Evolutionary conservation across 2,329 filamentous ascomycete genomes (phyloP).

Genomic region (Myriosclerotinia curreyana): DNA sequence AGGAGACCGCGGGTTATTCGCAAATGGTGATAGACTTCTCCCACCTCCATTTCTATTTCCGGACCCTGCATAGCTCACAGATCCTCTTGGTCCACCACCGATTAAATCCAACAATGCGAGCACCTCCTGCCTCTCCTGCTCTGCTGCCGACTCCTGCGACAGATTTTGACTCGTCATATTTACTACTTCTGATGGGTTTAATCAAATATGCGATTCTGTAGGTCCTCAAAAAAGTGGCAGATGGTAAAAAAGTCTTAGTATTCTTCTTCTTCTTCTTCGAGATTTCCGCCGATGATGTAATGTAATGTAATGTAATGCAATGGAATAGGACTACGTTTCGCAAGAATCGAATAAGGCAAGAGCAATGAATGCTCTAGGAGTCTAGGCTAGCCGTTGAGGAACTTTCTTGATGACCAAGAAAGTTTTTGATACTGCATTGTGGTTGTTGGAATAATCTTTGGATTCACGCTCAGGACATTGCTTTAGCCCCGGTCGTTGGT

Average conservation of each 20-base stretch:
- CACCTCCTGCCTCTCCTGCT: conserved; percentile 74
- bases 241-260: background rate
- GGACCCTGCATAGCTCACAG: conserved; percentile 38
- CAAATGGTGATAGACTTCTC: conserved; percentile 54
- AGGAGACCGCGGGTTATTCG: conserved; percentile 55
- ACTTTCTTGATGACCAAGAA: conserved; percentile 37
- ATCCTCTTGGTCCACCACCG: conserved; percentile 29
- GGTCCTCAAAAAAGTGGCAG: conserved; percentile 12
- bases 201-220: conserved; percentile 9
- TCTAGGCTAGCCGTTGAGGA: conserved; percentile 37
- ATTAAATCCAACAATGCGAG: conserved; percentile 59
- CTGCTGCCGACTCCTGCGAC: conserved; percentile 73
- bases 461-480: conserved; percentile 35
- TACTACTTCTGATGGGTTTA: conserved; percentile 1
- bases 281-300: background rate
- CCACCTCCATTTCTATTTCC: conserved; percentile 24
- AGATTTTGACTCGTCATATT: conserved; percentile 48
- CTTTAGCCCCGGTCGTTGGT: conserved; percentile 33
- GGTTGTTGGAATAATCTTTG: conserved; percentile 26
- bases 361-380: conserved; percentile 26
- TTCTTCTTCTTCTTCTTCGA: conserved; percentile 3
- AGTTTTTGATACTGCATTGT: conserved; percentile 39
- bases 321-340: background rate
- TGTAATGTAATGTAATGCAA: conserved; percentile 11
- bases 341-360: conserved; percentile 24